These are phyloP conservation scores for Nakazawaea ambrosiae DNA, from an alignment of 805 yeast species.

Conservation along the genomic window DNA sequence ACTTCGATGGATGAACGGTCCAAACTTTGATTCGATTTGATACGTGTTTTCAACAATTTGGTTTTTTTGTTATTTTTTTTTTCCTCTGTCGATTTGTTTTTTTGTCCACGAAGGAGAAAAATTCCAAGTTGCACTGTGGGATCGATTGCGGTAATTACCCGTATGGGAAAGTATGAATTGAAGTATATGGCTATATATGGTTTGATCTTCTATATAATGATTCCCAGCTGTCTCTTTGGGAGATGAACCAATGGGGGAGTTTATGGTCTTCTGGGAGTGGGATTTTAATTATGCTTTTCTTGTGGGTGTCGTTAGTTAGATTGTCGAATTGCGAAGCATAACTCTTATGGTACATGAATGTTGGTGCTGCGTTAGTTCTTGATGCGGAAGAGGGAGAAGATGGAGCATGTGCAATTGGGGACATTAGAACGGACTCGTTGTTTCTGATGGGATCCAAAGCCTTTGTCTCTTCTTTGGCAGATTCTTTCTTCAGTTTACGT, in stretches of 20 bases:
- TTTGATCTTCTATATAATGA: background rate
- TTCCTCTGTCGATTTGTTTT: too few species aligned
- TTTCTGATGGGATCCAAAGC: too few species aligned
- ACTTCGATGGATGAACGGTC: too few species aligned
- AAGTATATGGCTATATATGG: too few species aligned
- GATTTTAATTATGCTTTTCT: slow-evolving; percentile 33
- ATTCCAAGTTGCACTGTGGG: too few species aligned
- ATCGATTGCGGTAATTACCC: too few species aligned
- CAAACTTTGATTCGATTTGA: background rate
- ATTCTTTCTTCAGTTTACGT: slow-evolving; percentile 31
- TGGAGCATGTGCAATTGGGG: too few species aligned
- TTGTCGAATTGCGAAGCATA: slow-evolving; percentile 6
- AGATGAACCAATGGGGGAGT: slow-evolving; percentile 72
- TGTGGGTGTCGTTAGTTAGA: slow-evolving; percentile 18
- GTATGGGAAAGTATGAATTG: too few species aligned
- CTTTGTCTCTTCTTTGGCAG: slow-evolving; percentile 9
- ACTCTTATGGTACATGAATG: background rate
- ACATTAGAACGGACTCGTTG: too few species aligned
- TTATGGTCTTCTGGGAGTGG: slow-evolving; percentile 54
- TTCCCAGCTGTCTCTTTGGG: slow-evolving; percentile 65
- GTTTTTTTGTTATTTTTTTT: background rate
- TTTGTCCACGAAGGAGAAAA: too few species aligned
- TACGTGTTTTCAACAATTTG: background rate
- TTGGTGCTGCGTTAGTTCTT: too few species aligned
- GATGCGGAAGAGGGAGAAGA: too few species aligned